Conservation (phyloP, 306 rosid genomes). For the Gynostemma pentaphyllum region DNA sequence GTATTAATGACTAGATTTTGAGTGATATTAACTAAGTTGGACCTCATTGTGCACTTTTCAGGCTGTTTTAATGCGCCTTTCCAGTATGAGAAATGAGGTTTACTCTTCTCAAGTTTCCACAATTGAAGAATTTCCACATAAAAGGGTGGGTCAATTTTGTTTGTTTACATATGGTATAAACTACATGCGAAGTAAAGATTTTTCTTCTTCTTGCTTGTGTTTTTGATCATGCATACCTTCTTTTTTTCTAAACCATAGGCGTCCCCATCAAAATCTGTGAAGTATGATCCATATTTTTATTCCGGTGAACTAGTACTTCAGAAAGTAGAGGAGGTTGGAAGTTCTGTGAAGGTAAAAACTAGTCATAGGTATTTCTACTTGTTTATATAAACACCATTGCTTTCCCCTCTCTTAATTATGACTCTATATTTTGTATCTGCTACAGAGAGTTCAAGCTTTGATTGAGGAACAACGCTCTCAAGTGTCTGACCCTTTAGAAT, state of each 20-base stretch:
- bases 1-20: background rate
- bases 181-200: background rate
- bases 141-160: constrained; percentile 33
- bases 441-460: constrained; percentile 68
- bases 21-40: background rate
- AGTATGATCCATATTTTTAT: constrained; percentile 33
- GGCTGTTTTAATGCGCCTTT: constrained; percentile 71
- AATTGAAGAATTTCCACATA: constrained; percentile 35
- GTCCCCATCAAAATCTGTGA: constrained; percentile 55
- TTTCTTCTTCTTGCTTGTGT: background rate
- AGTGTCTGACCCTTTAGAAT: constrained; percentile 31
- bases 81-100: constrained; percentile 54
- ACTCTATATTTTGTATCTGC: constrained; percentile 17
- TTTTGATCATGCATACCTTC: background rate
- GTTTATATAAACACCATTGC: background rate
- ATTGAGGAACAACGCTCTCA: constrained; percentile 52
- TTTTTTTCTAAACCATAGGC: constrained; percentile 22
- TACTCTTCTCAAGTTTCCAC: constrained; percentile 44
- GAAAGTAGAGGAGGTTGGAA: constrained; percentile 89
- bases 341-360: constrained; percentile 63
- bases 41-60: constrained; percentile 23
- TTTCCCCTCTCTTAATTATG: constrained; percentile 16
- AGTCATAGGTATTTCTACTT: background rate
- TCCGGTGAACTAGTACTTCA: constrained; percentile 57
- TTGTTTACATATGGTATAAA: background rate